Base-by-base conservation (phyloP, 169 alveolate genomes). In the Eimeria praecox region DNA sequence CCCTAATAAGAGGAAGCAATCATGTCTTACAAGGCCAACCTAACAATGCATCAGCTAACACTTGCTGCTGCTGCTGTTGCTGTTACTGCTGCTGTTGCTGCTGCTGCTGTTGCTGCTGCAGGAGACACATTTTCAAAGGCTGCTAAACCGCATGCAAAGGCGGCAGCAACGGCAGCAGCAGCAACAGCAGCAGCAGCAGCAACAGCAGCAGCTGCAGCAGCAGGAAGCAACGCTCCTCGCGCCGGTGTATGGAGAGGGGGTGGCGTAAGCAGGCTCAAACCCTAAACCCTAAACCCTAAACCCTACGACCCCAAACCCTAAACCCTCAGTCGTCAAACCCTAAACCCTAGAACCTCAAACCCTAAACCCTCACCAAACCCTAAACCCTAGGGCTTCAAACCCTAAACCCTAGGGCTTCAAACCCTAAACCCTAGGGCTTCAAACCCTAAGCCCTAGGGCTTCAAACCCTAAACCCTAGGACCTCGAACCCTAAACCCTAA, bases 91-190 rank as follows among this genome's bases (percentile, higher is more conserved):
- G 44, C 56, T 30, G 49, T 22, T 38, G 1, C 52, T 73, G 2
- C 85, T 73, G 85, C 85, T 66, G 78, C 44, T 73, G 52, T n/a
- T 73, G 44, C 56, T 38, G 85, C 52, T 73, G 85, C 85, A 73
- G 85, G 85, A 73, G 40, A 73, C 56, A 12, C 85, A 73, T 38
- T 40, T 73, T 33, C 85, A 73, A 49, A 30, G 85, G 24, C 85
- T 73, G 9, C 24, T 73, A 12, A 73, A 73, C 52, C 85, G 85
- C 52, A 73, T 73, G 85, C 85, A 73, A 40, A 30, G 85, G 85
- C 56, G 24, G 20, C 85, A 38, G 56, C 38, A 73, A 24, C 77
- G 22, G 77, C 77, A 64, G n/a, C 77, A 64, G 77, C 77, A 64
- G 62, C 62, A 52, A 52, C 0, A 1, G 62, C 62, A 52, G 62